Evolutionary conservation across 202 grass and related monocot genomes (phyloP), one percentile per base, ranked within the genome.

Genomic region (Digitaria exilis): DNA sequence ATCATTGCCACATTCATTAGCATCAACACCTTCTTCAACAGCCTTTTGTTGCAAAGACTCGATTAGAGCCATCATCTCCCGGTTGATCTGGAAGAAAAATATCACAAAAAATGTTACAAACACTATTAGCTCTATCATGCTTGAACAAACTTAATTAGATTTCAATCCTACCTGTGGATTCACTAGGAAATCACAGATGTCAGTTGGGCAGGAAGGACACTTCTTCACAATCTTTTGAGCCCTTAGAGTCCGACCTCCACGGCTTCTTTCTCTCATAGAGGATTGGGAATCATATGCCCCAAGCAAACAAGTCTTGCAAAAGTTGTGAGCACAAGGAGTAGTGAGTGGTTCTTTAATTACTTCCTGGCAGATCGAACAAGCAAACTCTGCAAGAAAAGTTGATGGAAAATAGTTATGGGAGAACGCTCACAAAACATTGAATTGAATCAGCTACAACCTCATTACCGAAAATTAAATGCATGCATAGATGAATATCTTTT

Each of bases 271-370:
- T 34, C 92, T 91, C 69, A 91, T 46, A 57, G 89, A 94, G 8
- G 86, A 94, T 62, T 90, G 79, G 25, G 80, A 74, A 3, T 65
- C 82, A 85, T 84, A 97, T 50, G 77, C 57, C 13, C 76, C 91
- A 51, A 97, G 22, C 88, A 97, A 84, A 69, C 94, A 97, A 7
- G 82, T 22, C 48, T 97, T 94, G 77, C 94, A 97, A 55, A 96
- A 98, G 59, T 96, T 98, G 46, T 98, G 91, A 37, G 77, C 96
- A 17, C 96, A 98, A 5, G 96, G 91, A 87, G 93, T 95, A 12
- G 89, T 92, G 22, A 98, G 80, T 11, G 96, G 96, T 43, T 89
- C 83, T 18, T 48, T 76, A 37, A 96, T 84, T 74, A 94, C 91
- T 41, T 93, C 81, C 22, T 21, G 46, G 86, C 93, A 98, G 17